A percentile compares a stretch with the other conserved stretches of the same genome.
phyloP scores from a whole-genome alignment of 2,329 filamentous ascomycete species.

The Arthrobotrys musiformis region DNA sequence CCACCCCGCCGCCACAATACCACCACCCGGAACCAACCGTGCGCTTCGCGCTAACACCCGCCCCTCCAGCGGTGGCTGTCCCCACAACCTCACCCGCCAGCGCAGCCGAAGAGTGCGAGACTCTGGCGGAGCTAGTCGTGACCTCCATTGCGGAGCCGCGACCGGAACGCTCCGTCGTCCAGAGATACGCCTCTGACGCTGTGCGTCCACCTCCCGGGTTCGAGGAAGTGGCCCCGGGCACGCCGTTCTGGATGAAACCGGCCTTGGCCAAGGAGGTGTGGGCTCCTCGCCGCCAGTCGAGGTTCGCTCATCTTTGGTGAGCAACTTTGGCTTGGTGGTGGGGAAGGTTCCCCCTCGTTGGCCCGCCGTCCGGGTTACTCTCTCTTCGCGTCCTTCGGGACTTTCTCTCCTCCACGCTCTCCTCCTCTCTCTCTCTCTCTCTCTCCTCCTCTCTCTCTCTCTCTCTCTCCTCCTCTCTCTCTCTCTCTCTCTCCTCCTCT shows the following conservation, averaged over 20 bases:
- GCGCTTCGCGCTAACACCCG: too few species aligned
- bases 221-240: not conserved
- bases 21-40: too few species aligned
- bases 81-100: too few species aligned
- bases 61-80: too few species aligned
- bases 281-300: not conserved
- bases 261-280: not conserved
- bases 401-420: not conserved
- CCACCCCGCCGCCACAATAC: not conserved
- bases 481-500: too few species aligned
- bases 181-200: conserved; percentile 1
- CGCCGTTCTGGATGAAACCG: not conserved
- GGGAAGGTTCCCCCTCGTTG: not conserved
- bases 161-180: not conserved
- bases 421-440: not conserved
- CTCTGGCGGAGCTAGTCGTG: conserved; percentile 3
- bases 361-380: not conserved
- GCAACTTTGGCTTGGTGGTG: not conserved
- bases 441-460: too few species aligned
- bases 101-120: conserved; percentile 1
- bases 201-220: conserved; percentile 3
- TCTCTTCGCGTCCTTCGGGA: not conserved
- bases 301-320: conserved; percentile 5
- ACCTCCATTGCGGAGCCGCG: conserved; percentile 20
- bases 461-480: too few species aligned